Conservation (phyloP, 2,329 filamentous ascomycete species). For the Trichoderma sp. region DNA sequence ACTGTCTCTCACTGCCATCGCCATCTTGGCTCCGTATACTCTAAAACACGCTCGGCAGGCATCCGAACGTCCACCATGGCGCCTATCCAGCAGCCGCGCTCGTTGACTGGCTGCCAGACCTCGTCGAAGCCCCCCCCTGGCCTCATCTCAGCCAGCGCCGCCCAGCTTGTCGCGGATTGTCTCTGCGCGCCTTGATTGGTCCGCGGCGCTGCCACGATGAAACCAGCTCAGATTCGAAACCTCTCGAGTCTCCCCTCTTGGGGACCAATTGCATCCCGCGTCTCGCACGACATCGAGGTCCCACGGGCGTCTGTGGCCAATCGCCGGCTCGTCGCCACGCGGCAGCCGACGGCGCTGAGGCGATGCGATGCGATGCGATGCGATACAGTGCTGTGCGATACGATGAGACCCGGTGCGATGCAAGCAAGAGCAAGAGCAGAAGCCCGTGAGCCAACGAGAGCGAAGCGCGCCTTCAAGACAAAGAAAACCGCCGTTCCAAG, state of each 20-base stretch:
- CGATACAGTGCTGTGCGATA: background rate
- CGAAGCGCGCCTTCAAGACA: background rate
- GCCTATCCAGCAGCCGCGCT: background rate
- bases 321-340: background rate
- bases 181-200: slow-evolving; percentile 11
- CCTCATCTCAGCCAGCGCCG: background rate
- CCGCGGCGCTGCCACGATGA: slow-evolving; percentile 13
- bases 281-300: background rate
- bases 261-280: slow-evolving; percentile 1
- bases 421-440: too few relatives aligned
- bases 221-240: slow-evolving; percentile 17
- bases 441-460: background rate
- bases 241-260: too few relatives aligned
- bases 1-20: background rate
- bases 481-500: too few relatives aligned
- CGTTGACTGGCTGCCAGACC: background rate
- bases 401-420: too few relatives aligned
- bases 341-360: slow-evolving; percentile 8
- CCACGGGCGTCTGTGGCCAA: background rate
- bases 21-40: background rate
- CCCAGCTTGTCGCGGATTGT: background rate
- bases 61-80: slow-evolving; percentile 1
- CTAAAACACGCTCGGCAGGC: background rate
- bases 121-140: background rate
- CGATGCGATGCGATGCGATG: background rate